These are phyloP conservation scores for Giardia duodenalis DNA, from an alignment of 208 protist genomes.

Conservation along the genomic window DNA sequence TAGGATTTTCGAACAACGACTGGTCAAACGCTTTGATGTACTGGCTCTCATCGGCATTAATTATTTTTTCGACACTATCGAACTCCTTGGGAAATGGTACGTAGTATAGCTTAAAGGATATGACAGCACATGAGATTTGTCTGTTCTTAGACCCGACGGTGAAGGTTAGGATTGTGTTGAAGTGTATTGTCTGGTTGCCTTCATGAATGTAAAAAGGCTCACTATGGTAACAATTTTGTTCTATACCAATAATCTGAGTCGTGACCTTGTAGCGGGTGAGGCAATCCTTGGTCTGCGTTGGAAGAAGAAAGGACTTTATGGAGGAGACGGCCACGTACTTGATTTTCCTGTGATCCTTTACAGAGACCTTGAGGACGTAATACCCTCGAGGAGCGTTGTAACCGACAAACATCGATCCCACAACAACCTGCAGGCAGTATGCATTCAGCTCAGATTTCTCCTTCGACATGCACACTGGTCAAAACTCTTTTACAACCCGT, in stretches of 20 bases:
- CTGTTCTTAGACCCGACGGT: not conserved
- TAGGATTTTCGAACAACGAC: not conserved
- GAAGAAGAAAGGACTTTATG: not conserved
- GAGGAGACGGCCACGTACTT: not conserved
- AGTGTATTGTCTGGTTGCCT: not conserved
- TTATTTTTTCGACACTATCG: not conserved
- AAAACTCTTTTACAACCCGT: too few species aligned
- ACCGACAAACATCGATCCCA: not conserved
- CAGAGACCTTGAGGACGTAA: not conserved
- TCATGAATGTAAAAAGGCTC: constrained; percentile 2
- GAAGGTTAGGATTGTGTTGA: not conserved
- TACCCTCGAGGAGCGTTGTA: not conserved
- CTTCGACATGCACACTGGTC: too few species aligned
- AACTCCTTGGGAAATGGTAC: not conserved
- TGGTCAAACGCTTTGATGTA: not conserved
- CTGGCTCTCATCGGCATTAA: not conserved
- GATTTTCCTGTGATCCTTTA: not conserved
- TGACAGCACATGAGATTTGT: not conserved
- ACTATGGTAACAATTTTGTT: not conserved
- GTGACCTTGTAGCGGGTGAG: not conserved
- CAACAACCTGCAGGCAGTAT: not conserved
- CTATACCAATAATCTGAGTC: not conserved
- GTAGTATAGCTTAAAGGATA: not conserved
- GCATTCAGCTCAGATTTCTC: not conserved
- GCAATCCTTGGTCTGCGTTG: not conserved